Percentiles rank a stretch among this genome's conserved stretches.
Conservation (phyloP, 352 stramenopile genomes). For the Pythium brassicae region DNA sequence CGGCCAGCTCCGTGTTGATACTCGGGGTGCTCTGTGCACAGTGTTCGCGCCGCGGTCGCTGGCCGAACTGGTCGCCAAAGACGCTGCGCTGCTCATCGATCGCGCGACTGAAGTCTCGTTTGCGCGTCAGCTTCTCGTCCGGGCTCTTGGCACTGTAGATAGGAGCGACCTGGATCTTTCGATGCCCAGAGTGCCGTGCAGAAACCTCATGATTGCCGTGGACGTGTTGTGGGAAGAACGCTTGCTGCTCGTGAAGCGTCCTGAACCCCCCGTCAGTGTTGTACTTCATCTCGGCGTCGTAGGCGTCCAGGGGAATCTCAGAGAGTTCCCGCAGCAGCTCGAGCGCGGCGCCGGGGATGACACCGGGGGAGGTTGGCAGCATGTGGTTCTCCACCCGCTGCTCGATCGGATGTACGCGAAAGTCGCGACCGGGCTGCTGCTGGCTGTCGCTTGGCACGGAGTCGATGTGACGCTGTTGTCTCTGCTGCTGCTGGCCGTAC, state of each 20-base stretch:
- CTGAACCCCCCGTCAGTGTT: background rate
- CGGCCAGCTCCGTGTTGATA: constrained; percentile 2
- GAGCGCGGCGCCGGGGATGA: background rate
- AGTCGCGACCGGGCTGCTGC: background rate
- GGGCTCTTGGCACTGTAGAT: background rate
- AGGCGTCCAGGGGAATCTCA: background rate
- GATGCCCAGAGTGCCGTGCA: background rate
- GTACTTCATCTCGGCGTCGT: background rate
- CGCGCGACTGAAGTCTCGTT: background rate
- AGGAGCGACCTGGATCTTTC: background rate
- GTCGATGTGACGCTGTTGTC: background rate
- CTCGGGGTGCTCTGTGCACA: background rate
- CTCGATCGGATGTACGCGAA: background rate
- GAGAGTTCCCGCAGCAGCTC: background rate
- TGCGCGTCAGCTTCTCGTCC: background rate
- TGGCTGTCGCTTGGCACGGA: background rate
- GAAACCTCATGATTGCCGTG: background rate
- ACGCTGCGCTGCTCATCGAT: background rate
- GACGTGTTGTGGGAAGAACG: background rate
- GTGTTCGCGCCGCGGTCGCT: background rate
- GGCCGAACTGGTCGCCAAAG: background rate
- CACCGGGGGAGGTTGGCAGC: background rate
- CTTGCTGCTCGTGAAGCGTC: background rate
- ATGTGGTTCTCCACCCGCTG: background rate
- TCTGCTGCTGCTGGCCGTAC: background rate